Percentiles rank a stretch among this genome's conserved stretches.
Conservation (phyloP, 331 rosid species). For the Pyracantha coccinea region DNA sequence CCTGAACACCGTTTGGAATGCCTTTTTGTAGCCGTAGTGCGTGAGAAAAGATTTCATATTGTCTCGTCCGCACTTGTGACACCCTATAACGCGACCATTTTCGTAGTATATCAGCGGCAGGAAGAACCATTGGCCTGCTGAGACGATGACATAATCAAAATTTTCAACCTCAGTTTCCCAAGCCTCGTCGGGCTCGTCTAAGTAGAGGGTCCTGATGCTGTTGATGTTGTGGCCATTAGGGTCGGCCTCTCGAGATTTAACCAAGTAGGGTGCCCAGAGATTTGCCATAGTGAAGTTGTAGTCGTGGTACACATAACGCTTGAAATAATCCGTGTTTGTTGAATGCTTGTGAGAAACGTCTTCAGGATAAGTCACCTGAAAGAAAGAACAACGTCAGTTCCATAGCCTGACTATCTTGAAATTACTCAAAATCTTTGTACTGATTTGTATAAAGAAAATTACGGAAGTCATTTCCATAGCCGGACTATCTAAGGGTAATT, state of each 20-base stretch:
- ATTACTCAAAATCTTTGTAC: background rate
- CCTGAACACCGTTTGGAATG: slow-evolving; percentile 53
- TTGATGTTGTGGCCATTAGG: slow-evolving; percentile 23
- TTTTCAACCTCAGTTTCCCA: slow-evolving; percentile 42
- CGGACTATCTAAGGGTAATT: background rate
- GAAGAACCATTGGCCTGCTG: slow-evolving; percentile 90
- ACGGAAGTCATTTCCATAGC: background rate
- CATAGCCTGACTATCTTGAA: background rate
- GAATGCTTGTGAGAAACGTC: slow-evolving; percentile 40
- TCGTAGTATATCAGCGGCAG: slow-evolving; percentile 47
- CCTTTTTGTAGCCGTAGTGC: slow-evolving; percentile 49
- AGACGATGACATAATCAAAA: slow-evolving; percentile 62
- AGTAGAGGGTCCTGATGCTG: slow-evolving; percentile 47
- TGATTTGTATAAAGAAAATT: background rate
- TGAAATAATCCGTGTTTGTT: slow-evolving; percentile 31
- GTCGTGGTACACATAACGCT: slow-evolving; percentile 38
- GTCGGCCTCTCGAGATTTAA: slow-evolving; percentile 40
- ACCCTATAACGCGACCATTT: slow-evolving; percentile 40
- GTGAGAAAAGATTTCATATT: slow-evolving; percentile 29
- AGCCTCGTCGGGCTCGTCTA: slow-evolving; percentile 53
- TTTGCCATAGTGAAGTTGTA: slow-evolving; percentile 59
- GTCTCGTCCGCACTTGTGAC: slow-evolving; percentile 40
- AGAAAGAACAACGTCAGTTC: background rate
- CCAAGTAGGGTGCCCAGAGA: slow-evolving; percentile 74
- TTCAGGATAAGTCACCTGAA: slow-evolving; percentile 60